phyloP scores from a whole-genome alignment of 441 rosid genomes.

The Erodium texanum region DNA sequence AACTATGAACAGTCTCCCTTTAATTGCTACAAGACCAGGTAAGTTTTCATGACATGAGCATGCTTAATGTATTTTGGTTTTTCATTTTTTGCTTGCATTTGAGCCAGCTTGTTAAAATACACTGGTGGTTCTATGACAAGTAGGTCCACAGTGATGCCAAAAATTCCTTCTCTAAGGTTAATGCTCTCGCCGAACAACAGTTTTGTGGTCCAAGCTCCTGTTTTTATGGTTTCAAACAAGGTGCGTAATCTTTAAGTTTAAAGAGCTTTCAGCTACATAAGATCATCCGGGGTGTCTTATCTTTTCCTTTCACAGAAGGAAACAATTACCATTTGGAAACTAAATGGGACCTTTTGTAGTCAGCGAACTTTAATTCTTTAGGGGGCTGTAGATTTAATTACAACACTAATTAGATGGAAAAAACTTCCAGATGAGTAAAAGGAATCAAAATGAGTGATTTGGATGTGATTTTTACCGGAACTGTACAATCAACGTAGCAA shows the following conservation, averaged over 20 bases:
- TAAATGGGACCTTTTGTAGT: not conserved
- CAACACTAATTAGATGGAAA: not conserved
- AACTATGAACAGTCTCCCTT: constrained; percentile 44
- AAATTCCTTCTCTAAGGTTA: constrained; percentile 52
- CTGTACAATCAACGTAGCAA: too few species aligned
- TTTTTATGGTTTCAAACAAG: constrained; percentile 42
- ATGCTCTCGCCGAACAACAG: constrained; percentile 57
- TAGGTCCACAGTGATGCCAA: constrained; percentile 35
- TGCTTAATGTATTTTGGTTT: not conserved
- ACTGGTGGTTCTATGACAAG: constrained; percentile 15
- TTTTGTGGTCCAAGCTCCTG: constrained; percentile 59
- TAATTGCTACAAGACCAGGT: constrained; percentile 78
- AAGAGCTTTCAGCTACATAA: not conserved
- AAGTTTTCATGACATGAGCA: constrained; percentile 13
- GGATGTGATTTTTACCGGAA: too few species aligned
- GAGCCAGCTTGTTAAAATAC: not conserved
- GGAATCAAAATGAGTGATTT: not conserved
- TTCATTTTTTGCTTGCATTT: not conserved
- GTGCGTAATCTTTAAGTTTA: constrained; percentile 18
- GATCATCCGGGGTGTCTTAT: not conserved
- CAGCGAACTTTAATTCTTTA: not conserved
- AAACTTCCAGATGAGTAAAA: not conserved
- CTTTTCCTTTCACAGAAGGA: not conserved
- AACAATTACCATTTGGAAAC: not conserved
- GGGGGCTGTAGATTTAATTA: not conserved